Percentiles rank a stretch among this genome's conserved stretches.
Evolutionary conservation across 2,329 filamentous ascomycete genomes (phyloP).

Genomic region (Pseudomassariella vexata): DNA sequence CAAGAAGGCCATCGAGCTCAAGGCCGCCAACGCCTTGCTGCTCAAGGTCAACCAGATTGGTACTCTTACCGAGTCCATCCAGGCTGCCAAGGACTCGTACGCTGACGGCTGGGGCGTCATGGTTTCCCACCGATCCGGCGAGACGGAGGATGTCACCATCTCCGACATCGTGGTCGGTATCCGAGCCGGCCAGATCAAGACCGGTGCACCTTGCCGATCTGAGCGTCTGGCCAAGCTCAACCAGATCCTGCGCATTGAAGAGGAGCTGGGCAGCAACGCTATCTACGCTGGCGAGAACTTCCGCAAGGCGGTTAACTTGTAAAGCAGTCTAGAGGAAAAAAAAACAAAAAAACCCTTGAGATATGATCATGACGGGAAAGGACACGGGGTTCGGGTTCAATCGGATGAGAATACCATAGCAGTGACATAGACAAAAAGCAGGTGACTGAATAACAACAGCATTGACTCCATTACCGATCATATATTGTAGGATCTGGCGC

Average conservation of each 20-base stretch:
- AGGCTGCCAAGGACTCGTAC: conserved; percentile 98
- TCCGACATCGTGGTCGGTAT: conserved; percentile 97
- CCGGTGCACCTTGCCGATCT: conserved; percentile 89
- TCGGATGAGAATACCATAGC: conserved; percentile 7
- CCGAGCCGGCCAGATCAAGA: conserved; percentile 97
- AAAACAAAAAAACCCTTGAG: too few relatives aligned
- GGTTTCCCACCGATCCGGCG: conserved; percentile 98
- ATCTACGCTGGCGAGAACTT: conserved; percentile 90
- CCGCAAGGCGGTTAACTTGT: conserved; percentile 85
- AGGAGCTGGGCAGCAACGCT: conserved; percentile 90
- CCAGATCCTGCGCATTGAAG: conserved; percentile 99
- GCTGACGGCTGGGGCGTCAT: conserved; percentile 96
- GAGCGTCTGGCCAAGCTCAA: conserved; percentile 99
- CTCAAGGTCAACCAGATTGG: conserved; percentile 99
- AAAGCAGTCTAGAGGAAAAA: too few relatives aligned
- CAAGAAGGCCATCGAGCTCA: conserved; percentile 99
- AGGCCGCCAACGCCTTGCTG: conserved; percentile 95
- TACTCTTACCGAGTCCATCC: conserved; percentile 96
- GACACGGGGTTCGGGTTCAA: conserved; percentile 7
- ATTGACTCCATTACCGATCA: too few relatives aligned
- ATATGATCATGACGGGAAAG: conserved; percentile 10
- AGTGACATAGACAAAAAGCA: conserved; percentile 11
- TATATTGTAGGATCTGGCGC: too few relatives aligned
- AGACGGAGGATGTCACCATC: conserved; percentile 99
- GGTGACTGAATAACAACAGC: conserved; percentile 6